Base-by-base conservation (phyloP, 371 early-diverging fungal genomes). In the Cokeromyces recurvatus region DNA sequence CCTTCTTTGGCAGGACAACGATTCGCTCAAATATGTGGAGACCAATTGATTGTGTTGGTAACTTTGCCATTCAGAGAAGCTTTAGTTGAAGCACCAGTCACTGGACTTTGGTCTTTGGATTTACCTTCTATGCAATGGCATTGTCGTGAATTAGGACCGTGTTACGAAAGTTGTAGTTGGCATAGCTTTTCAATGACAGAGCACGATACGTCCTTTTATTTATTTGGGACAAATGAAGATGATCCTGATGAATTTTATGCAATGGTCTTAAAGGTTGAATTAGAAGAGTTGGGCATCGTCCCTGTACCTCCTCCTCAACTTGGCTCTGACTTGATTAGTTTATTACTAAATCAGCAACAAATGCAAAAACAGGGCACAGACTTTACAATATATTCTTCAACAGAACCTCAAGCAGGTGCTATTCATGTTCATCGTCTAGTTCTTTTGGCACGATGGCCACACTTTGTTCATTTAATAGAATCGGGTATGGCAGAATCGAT, bases 71-170 rank as follows among this genome's bases (percentile, higher is more conserved):
- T 78, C 21, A 63, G 74, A 44, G 55, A 61, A 15, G 55, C 53
- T 0, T n/a, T 46, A 39, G 51, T 55, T 9, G 58, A 60, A 29
- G 23, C 45, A 6, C 61, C 64, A 0, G 59, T 64, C 6, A 77
- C 78, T 1, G 85, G 86, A 1, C 50, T 84, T 22, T 87, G 86
- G 84, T 64, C 72, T 1, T 44, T 87, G 31, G 79, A 84, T 57
- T 57, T 85, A 38, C 56, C 74, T 6, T 74, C 75, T 6, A 71
- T 85, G 61, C 73, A 77, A 32, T 87, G 87, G 87, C 64, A 62
- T n/a, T 71, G 72, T 44, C 74, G 74, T 37, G 81, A 78, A 35
- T 64, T 65, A 27, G 77, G 77, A 14, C 52, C 74, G 11, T 57
- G 64, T 12, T 73, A 81, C 36, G 77, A 74, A 21, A 38, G 27